phyloP scores from a whole-genome alignment of 805 yeast species.

The Clavispora vitiphila region DNA sequence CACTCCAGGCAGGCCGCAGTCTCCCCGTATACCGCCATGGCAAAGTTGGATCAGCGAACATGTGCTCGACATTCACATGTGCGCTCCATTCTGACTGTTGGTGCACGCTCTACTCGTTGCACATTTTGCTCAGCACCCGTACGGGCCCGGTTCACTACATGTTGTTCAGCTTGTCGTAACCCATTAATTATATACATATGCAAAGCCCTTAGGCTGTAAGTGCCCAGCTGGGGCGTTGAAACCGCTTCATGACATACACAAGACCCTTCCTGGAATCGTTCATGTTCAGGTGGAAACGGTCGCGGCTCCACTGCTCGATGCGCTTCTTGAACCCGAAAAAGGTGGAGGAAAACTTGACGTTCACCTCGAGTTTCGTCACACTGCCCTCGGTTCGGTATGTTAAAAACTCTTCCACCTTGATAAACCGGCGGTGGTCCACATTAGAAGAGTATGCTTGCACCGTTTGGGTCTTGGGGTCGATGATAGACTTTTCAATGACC shows the following conservation, averaged over 20 bases:
- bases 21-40: too few species aligned
- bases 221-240: constrained; percentile 22
- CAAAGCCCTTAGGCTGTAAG: not conserved
- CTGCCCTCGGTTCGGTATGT: constrained; percentile 35
- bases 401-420: constrained; percentile 75
- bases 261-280: constrained; percentile 66
- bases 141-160: too few species aligned
- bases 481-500: constrained; percentile 74
- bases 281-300: constrained; percentile 63
- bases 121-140: too few species aligned
- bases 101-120: too few species aligned
- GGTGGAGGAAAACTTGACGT: constrained; percentile 69
- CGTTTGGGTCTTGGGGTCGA: constrained; percentile 53
- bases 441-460: constrained; percentile 74
- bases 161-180: not conserved
- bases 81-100: too few species aligned
- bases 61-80: too few species aligned
- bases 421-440: constrained; percentile 74
- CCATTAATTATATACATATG: not conserved
- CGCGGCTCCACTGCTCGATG: constrained; percentile 79
- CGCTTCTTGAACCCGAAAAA: constrained; percentile 63
- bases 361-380: constrained; percentile 46
- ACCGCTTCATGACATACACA: constrained; percentile 67
- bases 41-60: too few species aligned
- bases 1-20: too few species aligned